Evolutionary conservation across 176 grass and related monocot genomes (phyloP).

Genomic region (Avena insularis): DNA sequence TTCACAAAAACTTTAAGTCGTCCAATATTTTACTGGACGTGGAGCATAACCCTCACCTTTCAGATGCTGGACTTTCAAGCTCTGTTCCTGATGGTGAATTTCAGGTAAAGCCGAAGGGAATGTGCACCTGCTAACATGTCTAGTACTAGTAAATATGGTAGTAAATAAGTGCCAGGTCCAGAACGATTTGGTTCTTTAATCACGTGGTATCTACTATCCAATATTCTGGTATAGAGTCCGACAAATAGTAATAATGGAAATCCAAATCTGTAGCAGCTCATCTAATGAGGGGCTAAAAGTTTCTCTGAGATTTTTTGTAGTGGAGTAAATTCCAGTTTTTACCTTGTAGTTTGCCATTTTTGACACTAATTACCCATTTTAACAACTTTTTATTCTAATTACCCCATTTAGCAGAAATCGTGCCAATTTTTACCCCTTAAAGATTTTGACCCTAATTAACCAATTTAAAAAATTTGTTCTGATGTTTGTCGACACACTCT

Average conservation of each 20-base stretch:
- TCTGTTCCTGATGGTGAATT: constrained; percentile 73
- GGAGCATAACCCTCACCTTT: constrained; percentile 82
- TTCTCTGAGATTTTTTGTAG: not conserved
- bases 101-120: constrained; percentile 59
- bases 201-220: not conserved
- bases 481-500: too few relatives aligned
- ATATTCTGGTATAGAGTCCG: constrained; percentile 11
- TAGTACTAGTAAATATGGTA: constrained; percentile 1
- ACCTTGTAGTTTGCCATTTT: too few relatives aligned
- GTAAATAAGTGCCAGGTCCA: constrained; percentile 25
- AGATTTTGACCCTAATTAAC: too few relatives aligned
- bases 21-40: constrained; percentile 83
- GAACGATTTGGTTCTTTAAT: constrained; percentile 15
- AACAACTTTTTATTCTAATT: too few relatives aligned
- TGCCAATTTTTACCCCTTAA: too few relatives aligned
- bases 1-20: constrained; percentile 93
- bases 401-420: too few relatives aligned
- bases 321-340: too few relatives aligned
- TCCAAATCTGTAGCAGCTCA: not conserved
- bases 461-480: too few relatives aligned
- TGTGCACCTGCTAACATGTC: constrained; percentile 24
- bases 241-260: not conserved
- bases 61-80: constrained; percentile 73
- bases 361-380: too few relatives aligned
- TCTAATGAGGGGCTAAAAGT: not conserved